A percentile compares a stretch with the other conserved stretches of the same genome.
Evolutionary conservation across 306 rosid species (phyloP).

Genomic region (Dalbergia cochinchinensis): DNA sequence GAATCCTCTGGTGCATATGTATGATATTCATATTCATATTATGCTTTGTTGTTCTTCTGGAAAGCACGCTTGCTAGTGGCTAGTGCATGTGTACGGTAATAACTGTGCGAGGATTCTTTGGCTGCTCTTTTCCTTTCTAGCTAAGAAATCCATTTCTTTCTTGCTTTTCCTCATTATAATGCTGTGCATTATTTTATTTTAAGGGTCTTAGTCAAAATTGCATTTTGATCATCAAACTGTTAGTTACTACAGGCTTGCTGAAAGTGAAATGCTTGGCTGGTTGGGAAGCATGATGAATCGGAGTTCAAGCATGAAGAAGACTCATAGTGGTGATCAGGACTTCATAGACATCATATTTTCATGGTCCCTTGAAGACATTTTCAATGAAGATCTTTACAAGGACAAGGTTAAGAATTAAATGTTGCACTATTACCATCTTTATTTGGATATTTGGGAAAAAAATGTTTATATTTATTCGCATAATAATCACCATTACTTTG

Average conservation of each 20-base stretch:
- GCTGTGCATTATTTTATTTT: background rate
- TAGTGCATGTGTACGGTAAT: conserved; percentile 21
- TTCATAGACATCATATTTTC: conserved; percentile 57
- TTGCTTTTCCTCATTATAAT: background rate
- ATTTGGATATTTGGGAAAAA: background rate
- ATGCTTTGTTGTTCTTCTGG: no score
- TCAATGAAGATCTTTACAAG: conserved; percentile 52
- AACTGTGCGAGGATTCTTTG: background rate
- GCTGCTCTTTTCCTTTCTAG: background rate
- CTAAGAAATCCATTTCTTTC: conserved; percentile 26
- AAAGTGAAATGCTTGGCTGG: background rate
- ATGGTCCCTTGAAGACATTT: conserved; percentile 70
- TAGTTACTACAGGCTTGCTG: background rate
- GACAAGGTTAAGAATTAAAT: conserved; percentile 48
- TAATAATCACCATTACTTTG: background rate
- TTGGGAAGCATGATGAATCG: conserved; percentile 41
- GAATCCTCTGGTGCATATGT: background rate
- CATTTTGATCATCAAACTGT: background rate
- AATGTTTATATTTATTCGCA: no score
- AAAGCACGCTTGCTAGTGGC: no score
- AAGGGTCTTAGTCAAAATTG: background rate
- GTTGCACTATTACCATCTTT: background rate
- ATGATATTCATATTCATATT: no score
- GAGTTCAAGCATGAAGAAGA: conserved; percentile 44
- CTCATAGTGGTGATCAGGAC: background rate